These are phyloP conservation scores for Debaryomyces subglobosus DNA, from an alignment of 1,139 yeast genomes.

Conservation along the genomic window DNA sequence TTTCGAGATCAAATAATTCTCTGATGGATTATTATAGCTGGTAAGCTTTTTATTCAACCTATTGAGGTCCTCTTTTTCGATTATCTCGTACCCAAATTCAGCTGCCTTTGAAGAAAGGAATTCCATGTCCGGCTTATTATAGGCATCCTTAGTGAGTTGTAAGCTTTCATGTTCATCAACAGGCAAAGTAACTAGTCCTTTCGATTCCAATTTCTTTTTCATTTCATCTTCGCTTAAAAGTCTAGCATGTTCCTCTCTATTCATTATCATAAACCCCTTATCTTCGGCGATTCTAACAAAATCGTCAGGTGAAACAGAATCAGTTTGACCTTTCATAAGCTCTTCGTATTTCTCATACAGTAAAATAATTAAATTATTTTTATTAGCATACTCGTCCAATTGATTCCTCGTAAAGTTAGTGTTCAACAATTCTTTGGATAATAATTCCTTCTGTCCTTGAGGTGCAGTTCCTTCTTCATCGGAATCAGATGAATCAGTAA, in stretches of 20 bases:
- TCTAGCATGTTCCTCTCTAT: slow-evolving; percentile 28
- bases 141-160: slow-evolving; percentile 2
- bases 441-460: slow-evolving; percentile 12
- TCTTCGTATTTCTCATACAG: slow-evolving; percentile 50
- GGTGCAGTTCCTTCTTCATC: slow-evolving; percentile 25
- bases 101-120: slow-evolving; percentile 12
- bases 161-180: slow-evolving; percentile 14
- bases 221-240: slow-evolving; percentile 38
- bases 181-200: slow-evolving; percentile 41
- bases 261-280: slow-evolving; percentile 33
- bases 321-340: slow-evolving; percentile 28
- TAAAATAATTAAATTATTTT: slow-evolving; percentile 52
- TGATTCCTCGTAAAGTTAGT: slow-evolving; percentile 31
- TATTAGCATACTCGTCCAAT: slow-evolving; percentile 51
- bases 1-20: slow-evolving; percentile 29
- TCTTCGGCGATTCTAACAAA: slow-evolving; percentile 25
- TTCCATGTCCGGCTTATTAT: slow-evolving; percentile 13
- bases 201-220: slow-evolving; percentile 31
- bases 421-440: slow-evolving; percentile 27
- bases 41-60: slow-evolving; percentile 19
- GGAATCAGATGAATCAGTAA: slow-evolving; percentile 39
- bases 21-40: slow-evolving; percentile 29
- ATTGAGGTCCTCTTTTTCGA: slow-evolving; percentile 22
- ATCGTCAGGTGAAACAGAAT: slow-evolving; percentile 25
- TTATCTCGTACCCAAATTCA: slow-evolving; percentile 20